These are phyloP conservation scores for Calvatia gigantea DNA, from an alignment of 768 basidiomycete genomes.

Conservation along the genomic window DNA sequence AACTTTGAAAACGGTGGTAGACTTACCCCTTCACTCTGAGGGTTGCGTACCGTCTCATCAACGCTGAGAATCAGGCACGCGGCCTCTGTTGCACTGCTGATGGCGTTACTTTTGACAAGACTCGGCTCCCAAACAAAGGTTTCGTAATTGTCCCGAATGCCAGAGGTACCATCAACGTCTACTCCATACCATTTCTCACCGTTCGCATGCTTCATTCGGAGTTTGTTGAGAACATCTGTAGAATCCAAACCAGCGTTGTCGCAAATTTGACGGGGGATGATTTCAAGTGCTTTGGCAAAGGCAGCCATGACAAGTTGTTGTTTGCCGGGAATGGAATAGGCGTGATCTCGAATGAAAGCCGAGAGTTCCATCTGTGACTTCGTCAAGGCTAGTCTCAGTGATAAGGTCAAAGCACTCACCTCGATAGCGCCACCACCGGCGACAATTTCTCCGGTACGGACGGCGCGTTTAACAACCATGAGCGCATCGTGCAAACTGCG, in stretches of 20 bases:
- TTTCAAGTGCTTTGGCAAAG: conserved; percentile 95
- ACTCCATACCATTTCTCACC: conserved; percentile 92
- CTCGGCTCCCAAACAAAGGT: conserved; percentile 99
- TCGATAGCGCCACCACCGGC: conserved; percentile 98
- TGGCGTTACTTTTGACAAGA: conserved; percentile 92
- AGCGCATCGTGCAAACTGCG: conserved; percentile 96
- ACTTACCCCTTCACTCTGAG: conserved; percentile 88
- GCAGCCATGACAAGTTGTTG: conserved; percentile 91
- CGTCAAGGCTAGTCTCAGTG: neutral
- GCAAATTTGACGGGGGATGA: conserved; percentile 97
- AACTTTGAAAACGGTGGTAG: neutral
- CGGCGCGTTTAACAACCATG: conserved; percentile 99
- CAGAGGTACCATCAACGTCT: conserved; percentile 85
- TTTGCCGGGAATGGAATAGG: conserved; percentile 92
- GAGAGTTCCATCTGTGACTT: conserved; percentile 87
- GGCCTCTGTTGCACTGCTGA: conserved; percentile 93
- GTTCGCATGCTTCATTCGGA: conserved; percentile 92
- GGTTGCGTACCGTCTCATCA: conserved; percentile 96
- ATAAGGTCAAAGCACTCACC: conserved; percentile 38
- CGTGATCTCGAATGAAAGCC: conserved; percentile 87
- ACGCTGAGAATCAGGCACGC: conserved; percentile 94
- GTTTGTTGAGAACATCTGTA: conserved; percentile 94
- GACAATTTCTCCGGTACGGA: conserved; percentile 93
- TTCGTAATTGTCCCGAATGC: conserved; percentile 94
- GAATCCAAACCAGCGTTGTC: conserved; percentile 98